phyloP scores from a whole-genome alignment of 257 asterid genomes.

The Solanum virginianum region DNA sequence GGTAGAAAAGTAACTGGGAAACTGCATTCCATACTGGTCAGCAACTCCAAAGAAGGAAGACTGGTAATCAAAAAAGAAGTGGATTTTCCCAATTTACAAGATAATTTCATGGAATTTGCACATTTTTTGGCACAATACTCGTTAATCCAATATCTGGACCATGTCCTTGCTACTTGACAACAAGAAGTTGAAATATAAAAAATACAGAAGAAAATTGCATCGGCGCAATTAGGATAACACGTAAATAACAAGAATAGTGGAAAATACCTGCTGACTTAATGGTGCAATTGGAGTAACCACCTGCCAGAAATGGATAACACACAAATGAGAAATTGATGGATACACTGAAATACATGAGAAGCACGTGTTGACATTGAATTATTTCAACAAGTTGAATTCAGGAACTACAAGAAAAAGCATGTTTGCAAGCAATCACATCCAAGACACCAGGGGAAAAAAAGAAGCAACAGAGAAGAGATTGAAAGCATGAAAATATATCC shows the following conservation, averaged over 20 bases:
- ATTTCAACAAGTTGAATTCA: not conserved
- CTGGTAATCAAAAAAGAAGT: not conserved
- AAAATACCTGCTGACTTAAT: conserved; percentile 90
- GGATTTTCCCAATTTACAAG: not conserved
- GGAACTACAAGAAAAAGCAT: not conserved
- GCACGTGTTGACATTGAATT: not conserved
- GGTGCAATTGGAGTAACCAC: conserved; percentile 99
- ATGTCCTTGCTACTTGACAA: not conserved
- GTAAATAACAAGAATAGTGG: not conserved
- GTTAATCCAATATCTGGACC: not conserved
- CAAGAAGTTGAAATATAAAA: not conserved
- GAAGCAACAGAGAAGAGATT: not conserved
- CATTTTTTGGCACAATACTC: not conserved
- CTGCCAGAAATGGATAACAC: conserved; percentile 32
- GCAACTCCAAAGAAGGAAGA: not conserved
- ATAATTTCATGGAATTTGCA: not conserved
- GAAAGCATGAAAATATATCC: not conserved
- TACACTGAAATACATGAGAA: not conserved
- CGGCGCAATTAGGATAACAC: not conserved
- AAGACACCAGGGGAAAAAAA: not conserved
- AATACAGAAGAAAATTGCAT: not conserved
- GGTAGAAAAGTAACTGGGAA: not conserved
- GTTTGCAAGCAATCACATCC: not conserved
- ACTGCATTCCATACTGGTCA: not conserved
- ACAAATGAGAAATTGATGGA: not conserved